Evolutionary conservation across 176 grass and related monocot species (phyloP).

Genomic region (Musa itinerans): DNA sequence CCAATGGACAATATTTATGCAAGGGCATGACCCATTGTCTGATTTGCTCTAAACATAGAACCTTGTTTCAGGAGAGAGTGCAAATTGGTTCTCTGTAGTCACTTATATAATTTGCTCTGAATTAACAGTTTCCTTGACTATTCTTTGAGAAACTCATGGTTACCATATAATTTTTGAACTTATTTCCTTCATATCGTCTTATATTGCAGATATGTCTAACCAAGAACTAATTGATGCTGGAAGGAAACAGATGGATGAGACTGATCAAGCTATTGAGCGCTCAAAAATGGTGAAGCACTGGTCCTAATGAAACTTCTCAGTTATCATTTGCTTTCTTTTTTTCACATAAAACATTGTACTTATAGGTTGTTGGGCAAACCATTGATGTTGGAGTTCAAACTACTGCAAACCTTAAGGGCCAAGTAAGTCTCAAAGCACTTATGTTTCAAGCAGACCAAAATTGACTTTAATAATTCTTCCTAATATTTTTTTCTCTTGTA

Average conservation of each 20-base stretch:
- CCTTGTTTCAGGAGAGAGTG: too few species aligned
- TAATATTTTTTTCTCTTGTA: conserved; percentile 2
- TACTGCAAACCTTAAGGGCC: conserved; percentile 65
- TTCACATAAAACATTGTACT: conserved; percentile 12
- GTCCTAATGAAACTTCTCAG: not conserved
- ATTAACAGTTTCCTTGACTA: not conserved
- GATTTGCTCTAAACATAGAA: too few species aligned
- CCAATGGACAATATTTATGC: not conserved
- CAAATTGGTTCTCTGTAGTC: too few species aligned
- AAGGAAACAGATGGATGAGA: conserved; percentile 90
- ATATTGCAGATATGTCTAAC: conserved; percentile 83
- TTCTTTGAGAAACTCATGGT: not conserved
- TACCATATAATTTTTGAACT: not conserved
- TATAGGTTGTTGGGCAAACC: conserved; percentile 93
- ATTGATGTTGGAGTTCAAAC: conserved; percentile 94
- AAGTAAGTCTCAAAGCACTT: conserved; percentile 46
- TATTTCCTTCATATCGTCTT: conserved; percentile 16
- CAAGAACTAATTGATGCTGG: conserved; percentile 79
- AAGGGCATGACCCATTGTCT: not conserved
- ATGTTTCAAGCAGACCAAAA: not conserved
- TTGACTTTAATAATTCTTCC: conserved; percentile 1
- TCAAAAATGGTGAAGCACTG: conserved; percentile 56
- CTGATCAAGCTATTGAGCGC: conserved; percentile 91
- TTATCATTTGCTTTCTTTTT: conserved; percentile 9
- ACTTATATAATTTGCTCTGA: too few species aligned